Evolutionary conservation across 768 basidiomycete genomes (phyloP), one percentile per base, ranked within the genome.

Genomic region (Tylopilus plumbeoviolaceoides): DNA sequence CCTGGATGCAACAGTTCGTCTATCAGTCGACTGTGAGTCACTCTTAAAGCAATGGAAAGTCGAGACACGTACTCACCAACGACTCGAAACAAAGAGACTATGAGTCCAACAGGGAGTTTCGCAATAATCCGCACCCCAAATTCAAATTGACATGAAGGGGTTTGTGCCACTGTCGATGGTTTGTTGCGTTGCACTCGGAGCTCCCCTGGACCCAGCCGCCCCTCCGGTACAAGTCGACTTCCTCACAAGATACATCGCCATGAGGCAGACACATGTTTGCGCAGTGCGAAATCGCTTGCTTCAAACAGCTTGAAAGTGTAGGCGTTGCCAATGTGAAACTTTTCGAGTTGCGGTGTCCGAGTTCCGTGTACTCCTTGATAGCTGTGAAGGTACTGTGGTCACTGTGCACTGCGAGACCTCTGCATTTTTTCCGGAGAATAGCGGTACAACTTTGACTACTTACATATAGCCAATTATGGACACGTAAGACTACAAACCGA

Each of bases 221-320:
- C 46, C 5, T 27, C 18, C 11, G 20, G 35, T 21, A 43, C 33
- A 36, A 21, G 41, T 42, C 25, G 39, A 21, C 17, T 33, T 50
- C 44, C 46, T 56, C 50, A 28, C 27, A 44, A 36, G 44, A 39
- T 54, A 15, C 58, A 67, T 43, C 44, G 36, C 54, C 60, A 67
- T 43, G 63, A 54, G 66, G 67, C 44, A 47, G 39, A 58, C 59
- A 56, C 62, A 53, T 64, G 62, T 44, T 30, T 27, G 6, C 38
- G 39, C 23, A 47, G 50, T 1, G 20, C 28, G 36, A 41, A 18
- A n/a, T 47, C 35, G 35, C 21, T 35, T 50, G 30, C 5, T 23
- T 23, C 5, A 23, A 5, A 23, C 23, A 23, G 23, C 23, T 23
- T 23, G 23, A 23, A 23, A 23, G 5, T 23, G 23, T 23, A 23